Conservation (phyloP, 176 grass and related monocot species). For the Juncus inflexus region DNA sequence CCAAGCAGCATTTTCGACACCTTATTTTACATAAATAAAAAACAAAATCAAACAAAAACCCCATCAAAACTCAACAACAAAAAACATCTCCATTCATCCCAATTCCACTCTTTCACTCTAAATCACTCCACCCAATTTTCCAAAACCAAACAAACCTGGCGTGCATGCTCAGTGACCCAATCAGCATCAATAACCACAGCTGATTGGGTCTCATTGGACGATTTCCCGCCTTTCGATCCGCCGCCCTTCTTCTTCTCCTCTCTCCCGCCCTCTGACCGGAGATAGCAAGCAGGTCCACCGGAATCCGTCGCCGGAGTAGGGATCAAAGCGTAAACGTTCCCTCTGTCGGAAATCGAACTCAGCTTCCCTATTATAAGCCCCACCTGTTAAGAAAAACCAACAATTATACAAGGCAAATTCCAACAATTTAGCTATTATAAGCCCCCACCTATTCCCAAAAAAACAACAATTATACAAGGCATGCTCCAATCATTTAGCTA, state of each 20-base stretch:
- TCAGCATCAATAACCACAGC: constrained; percentile 65
- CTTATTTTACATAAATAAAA: constrained; percentile 18
- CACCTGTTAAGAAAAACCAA: constrained; percentile 25
- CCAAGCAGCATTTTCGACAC: constrained; percentile 89
- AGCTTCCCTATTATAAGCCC: constrained; percentile 86
- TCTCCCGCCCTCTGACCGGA: constrained; percentile 39
- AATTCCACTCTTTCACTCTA: too few species aligned
- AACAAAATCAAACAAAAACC: background rate
- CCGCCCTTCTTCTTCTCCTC: constrained; percentile 35
- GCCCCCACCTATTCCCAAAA: constrained; percentile 52
- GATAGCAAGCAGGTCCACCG: constrained; percentile 57
- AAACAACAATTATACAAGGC: background rate
- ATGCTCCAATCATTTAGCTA: too few species aligned
- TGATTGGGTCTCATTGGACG: constrained; percentile 28
- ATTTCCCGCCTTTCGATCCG: constrained; percentile 34
- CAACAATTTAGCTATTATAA: background rate
- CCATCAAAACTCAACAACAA: background rate
- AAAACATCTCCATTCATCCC: background rate
- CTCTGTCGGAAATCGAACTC: constrained; percentile 60
- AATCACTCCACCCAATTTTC: background rate
- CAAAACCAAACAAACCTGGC: constrained; percentile 39
- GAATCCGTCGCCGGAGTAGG: constrained; percentile 77
- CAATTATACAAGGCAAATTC: background rate
- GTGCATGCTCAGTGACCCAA: constrained; percentile 88
- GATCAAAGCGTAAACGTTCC: constrained; percentile 70